A percentile compares a stretch with the other conserved stretches of the same genome.
Evolutionary conservation across 1,284 basidiomycete genomes (phyloP).

Genomic region (Ganoderma boninense): DNA sequence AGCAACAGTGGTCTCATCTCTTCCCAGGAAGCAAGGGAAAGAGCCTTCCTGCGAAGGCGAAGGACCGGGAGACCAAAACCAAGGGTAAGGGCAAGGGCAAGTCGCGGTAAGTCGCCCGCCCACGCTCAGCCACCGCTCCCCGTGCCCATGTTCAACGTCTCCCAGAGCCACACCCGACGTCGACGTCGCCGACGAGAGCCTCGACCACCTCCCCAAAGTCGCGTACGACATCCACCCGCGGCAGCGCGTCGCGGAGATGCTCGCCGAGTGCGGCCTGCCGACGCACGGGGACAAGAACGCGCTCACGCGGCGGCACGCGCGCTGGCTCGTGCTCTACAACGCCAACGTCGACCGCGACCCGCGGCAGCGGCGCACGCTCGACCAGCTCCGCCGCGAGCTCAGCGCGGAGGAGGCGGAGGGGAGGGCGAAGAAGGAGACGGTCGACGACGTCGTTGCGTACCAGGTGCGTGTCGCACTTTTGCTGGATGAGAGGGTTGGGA

Average conservation of each 20-base stretch:
- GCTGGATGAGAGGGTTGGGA: not conserved
- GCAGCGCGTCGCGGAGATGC: conserved; percentile 64
- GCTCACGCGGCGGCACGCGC: conserved; percentile 65
- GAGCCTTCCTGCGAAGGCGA: conserved; percentile 22
- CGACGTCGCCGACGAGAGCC: conserved; percentile 45
- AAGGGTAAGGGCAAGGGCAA: conserved; percentile 50
- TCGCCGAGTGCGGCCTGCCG: conserved; percentile 59
- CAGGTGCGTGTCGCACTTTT: conserved; percentile 48
- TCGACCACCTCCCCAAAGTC: conserved; percentile 65
- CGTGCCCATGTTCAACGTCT: too few species aligned
- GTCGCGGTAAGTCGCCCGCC: conserved; percentile 23
- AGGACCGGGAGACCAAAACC: conserved; percentile 45
- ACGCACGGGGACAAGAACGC: conserved; percentile 59
- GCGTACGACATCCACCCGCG: conserved; percentile 73
- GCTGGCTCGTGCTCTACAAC: conserved; percentile 77
- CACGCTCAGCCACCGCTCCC: too few species aligned
- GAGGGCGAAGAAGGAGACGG: conserved; percentile 47
- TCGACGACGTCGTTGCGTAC: conserved; percentile 53
- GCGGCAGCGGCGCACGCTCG: conserved; percentile 53
- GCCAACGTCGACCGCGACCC: conserved; percentile 71
- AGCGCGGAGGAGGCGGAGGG: conserved; percentile 65
- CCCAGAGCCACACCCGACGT: conserved; percentile 18
- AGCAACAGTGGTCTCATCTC: conserved; percentile 60
- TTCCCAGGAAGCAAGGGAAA: conserved; percentile 44
- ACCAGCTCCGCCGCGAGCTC: conserved; percentile 60